Conservation (phyloP, 768 basidiomycete genomes). For the Austroboletus festivus region DNA sequence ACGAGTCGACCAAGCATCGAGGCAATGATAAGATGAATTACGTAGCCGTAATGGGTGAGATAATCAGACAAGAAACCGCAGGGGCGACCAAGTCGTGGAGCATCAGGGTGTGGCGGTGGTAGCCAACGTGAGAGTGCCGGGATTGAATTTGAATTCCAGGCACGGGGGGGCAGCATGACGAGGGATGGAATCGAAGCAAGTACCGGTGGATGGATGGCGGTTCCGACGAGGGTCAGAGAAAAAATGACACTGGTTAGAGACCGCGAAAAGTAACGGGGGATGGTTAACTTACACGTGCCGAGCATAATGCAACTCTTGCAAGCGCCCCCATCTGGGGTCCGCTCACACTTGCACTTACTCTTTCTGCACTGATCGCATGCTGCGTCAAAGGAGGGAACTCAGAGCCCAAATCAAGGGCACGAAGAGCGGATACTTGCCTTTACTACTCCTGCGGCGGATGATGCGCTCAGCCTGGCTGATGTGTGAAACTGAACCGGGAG, state of each 20-base stretch:
- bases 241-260: slow-evolving; percentile 9
- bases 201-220: slow-evolving; percentile 1
- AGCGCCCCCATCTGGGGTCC: slow-evolving; percentile 52
- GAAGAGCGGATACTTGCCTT: slow-evolving; percentile 43
- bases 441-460: slow-evolving; percentile 71
- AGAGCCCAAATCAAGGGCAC: neutral
- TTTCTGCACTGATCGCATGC: slow-evolving; percentile 90
- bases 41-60: slow-evolving; percentile 10
- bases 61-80: slow-evolving; percentile 2
- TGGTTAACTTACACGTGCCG: slow-evolving; percentile 53
- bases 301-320: slow-evolving; percentile 78
- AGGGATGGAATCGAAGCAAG: neutral
- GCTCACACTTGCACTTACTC: slow-evolving; percentile 88
- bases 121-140: neutral
- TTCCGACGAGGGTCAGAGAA: slow-evolving; percentile 4
- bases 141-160: slow-evolving; percentile 2
- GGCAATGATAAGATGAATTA: slow-evolving; percentile 15
- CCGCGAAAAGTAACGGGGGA: neutral
- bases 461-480: slow-evolving; percentile 41
- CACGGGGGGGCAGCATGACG: neutral
- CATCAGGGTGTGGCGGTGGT: neutral
- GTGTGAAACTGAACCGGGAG: slow-evolving; percentile 20
- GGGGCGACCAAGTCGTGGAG: slow-evolving; percentile 2
- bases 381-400: slow-evolving; percentile 20
- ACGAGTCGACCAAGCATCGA: neutral